These are phyloP conservation scores for Coniosporium apollinis DNA, from an alignment of 495 filamentous ascomycete species.

Conservation along the genomic window DNA sequence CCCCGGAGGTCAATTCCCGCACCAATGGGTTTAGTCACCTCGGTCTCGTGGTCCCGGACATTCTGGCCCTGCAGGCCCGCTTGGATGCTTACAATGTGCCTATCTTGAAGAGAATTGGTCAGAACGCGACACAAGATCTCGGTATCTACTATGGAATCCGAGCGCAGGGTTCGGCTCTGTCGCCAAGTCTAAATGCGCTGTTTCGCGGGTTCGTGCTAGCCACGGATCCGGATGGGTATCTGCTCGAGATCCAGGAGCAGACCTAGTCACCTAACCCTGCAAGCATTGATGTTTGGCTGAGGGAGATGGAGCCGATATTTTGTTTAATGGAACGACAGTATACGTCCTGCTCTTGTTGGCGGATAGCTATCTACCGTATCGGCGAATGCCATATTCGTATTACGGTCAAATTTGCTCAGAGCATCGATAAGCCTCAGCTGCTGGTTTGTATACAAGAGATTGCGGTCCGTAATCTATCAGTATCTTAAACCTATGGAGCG, in stretches of 20 bases:
- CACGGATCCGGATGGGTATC: conserved; percentile 20
- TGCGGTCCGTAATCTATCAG: too few relatives aligned
- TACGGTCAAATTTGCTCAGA: too few relatives aligned
- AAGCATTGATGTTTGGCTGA: too few relatives aligned
- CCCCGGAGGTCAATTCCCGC: not conserved
- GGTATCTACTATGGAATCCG: conserved; percentile 7
- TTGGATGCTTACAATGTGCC: conserved; percentile 9
- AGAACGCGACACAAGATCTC: conserved; percentile 5
- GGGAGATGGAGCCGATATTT: too few relatives aligned
- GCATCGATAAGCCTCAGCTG: too few relatives aligned
- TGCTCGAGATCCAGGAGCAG: conserved; percentile 18
- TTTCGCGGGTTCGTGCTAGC: conserved; percentile 12
- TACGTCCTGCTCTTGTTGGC: too few relatives aligned
- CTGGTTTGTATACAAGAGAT: too few relatives aligned
- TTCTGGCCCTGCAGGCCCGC: conserved; percentile 11
- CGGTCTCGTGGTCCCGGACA: conserved; percentile 18
- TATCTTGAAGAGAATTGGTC: conserved; percentile 16
- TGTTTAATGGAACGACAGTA: too few relatives aligned
- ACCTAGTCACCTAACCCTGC: too few relatives aligned
- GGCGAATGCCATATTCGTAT: too few relatives aligned
- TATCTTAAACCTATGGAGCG: too few relatives aligned
- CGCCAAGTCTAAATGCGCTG: conserved; percentile 4
- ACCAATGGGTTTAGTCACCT: conserved; percentile 18
- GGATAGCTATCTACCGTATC: too few relatives aligned
- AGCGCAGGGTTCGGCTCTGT: conserved; percentile 5